Evolutionary conservation across 208 protist genomes (phyloP).

Genomic region (Leishmania gerbilli): DNA sequence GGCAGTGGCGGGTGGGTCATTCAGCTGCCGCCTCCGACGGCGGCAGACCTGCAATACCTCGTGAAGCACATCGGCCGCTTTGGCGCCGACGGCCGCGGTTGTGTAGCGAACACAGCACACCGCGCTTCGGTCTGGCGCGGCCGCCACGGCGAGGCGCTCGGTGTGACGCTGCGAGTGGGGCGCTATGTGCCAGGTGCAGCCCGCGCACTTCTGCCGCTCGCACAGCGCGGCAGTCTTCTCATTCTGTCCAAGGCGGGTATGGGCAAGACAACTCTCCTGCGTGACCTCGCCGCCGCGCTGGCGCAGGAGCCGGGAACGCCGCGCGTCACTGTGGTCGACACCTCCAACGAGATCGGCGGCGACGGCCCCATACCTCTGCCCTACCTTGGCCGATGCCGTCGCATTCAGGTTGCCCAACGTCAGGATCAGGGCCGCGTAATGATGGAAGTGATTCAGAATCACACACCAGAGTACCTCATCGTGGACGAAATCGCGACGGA

Average conservation of each 20-base stretch:
- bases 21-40: conserved; percentile 55
- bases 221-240: conserved; percentile 73
- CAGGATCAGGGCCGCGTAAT: conserved; percentile 76
- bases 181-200: conserved; percentile 77
- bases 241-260: conserved; percentile 90
- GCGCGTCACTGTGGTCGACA: conserved; percentile 93
- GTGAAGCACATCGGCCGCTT: conserved; percentile 63
- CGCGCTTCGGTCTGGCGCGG: conserved; percentile 80
- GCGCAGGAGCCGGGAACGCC: conserved; percentile 46
- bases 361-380: conserved; percentile 85
- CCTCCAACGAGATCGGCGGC: conserved; percentile 95
- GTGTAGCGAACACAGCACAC: conserved; percentile 71
- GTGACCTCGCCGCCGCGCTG: conserved; percentile 81
- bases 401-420: conserved; percentile 83
- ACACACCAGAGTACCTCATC: conserved; percentile 92
- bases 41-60: conserved; percentile 52
- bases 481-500: conserved; percentile 92
- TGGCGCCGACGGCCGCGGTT: conserved; percentile 75
- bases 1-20: conserved; percentile 53
- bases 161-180: conserved; percentile 87
- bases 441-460: conserved; percentile 94
- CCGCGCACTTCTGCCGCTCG: conserved; percentile 57
- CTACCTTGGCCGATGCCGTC: conserved; percentile 86
- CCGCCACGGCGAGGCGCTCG: conserved; percentile 70
- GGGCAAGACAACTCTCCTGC: conserved; percentile 94